phyloP scores from a whole-genome alignment of 176 grass and related monocot species.

The Paspalum vaginatum region DNA sequence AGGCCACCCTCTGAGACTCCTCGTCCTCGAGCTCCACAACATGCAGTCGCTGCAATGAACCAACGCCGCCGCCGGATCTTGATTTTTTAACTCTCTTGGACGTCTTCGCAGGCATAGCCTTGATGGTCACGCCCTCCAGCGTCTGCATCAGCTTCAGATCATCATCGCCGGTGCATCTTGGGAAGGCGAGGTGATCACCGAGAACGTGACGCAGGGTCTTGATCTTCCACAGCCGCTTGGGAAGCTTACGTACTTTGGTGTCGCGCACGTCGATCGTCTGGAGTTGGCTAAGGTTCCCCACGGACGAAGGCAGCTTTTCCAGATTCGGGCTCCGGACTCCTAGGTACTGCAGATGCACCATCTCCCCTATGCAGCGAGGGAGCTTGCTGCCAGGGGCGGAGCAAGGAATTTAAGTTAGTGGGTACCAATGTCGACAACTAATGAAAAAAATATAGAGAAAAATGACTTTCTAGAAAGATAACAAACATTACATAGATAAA shows the following conservation, averaged over 20 bases:
- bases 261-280: not conserved
- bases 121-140: not conserved
- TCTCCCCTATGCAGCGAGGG: not conserved
- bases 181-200: not conserved
- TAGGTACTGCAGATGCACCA: conserved; percentile 21
- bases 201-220: not conserved
- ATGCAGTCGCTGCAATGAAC: not conserved
- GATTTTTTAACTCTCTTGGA: accelerated
- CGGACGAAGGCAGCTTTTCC: not conserved
- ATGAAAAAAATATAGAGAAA: too few relatives aligned
- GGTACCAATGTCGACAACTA: too few relatives aligned
- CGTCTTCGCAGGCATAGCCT: too few relatives aligned
- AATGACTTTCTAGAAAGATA: too few relatives aligned
- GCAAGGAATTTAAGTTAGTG: too few relatives aligned
- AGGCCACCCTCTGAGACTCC: not conserved
- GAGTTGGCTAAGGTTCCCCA: not conserved
- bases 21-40: not conserved
- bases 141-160: not conserved
- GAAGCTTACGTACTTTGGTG: not conserved
- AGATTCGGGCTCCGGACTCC: not conserved
- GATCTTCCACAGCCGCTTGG: not conserved
- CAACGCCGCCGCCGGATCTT: not conserved
- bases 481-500: too few relatives aligned
- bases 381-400: too few relatives aligned
- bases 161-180: not conserved